Percentiles rank a stretch among this genome's conserved stretches.
Evolutionary conservation across 768 basidiomycete species (phyloP).

Genomic region (Auricularia heimuer): DNA sequence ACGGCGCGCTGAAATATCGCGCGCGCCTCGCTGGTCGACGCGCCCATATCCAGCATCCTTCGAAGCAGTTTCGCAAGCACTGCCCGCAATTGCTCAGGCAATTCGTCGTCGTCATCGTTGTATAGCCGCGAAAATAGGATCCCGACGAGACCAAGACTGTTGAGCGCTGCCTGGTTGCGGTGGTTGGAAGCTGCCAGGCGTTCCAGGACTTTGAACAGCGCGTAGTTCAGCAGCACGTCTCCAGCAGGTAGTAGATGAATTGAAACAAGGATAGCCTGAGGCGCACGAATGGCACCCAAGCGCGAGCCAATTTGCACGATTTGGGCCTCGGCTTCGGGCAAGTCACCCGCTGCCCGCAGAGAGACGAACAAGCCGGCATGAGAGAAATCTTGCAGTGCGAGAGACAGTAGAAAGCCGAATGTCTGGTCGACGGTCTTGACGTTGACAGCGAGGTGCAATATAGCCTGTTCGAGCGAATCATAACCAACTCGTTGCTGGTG

Average conservation of each 20-base stretch:
- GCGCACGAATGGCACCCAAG: slow-evolving; percentile 43
- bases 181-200: slow-evolving; percentile 50
- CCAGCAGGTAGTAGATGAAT: slow-evolving; percentile 33
- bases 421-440: slow-evolving; percentile 40
- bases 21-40: slow-evolving; percentile 53
- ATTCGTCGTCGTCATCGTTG: slow-evolving; percentile 4
- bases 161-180: slow-evolving; percentile 60
- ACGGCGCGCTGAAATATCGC: slow-evolving; percentile 42
- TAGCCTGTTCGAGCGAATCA: slow-evolving; percentile 48
- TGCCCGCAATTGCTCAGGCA: slow-evolving; percentile 7
- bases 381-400: slow-evolving; percentile 58
- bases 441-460: slow-evolving; percentile 42
- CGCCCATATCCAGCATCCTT: slow-evolving; percentile 67
- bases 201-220: slow-evolving; percentile 53
- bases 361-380: slow-evolving; percentile 44
- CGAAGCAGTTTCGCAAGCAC: slow-evolving; percentile 53
- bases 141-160: slow-evolving; percentile 44
- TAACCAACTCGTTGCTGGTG: slow-evolving; percentile 52
- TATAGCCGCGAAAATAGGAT: slow-evolving; percentile 43
- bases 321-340: slow-evolving; percentile 9
- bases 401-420: slow-evolving; percentile 56
- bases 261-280: slow-evolving; percentile 52
- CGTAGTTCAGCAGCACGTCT: slow-evolving; percentile 37
- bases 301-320: slow-evolving; percentile 32
- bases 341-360: slow-evolving; percentile 18